A percentile compares a stretch with the other conserved stretches of the same genome.
These are phyloP conservation scores for Jaltomata sinuosa DNA, from an alignment of 257 asterid genomes.

Conservation along the genomic window DNA sequence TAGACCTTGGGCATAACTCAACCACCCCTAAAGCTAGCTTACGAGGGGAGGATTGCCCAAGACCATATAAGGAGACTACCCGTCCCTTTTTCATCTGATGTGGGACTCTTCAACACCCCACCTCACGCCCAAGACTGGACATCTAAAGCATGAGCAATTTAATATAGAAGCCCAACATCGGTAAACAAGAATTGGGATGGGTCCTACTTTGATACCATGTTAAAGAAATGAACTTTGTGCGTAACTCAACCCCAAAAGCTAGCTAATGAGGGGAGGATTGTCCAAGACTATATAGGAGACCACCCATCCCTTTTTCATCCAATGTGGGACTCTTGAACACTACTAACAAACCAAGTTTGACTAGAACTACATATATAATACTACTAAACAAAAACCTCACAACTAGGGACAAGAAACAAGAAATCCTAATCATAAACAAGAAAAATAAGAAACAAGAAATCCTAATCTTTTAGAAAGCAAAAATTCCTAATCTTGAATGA, in stretches of 20 bases:
- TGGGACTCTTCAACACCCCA: background rate
- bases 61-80: background rate
- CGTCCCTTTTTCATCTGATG: background rate
- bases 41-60: background rate
- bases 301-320: too few relatives aligned
- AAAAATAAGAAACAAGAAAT: background rate
- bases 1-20: background rate
- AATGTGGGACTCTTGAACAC: background rate
- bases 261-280: too few relatives aligned
- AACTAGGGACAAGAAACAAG: background rate
- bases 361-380: background rate
- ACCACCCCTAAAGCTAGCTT: background rate
- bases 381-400: background rate
- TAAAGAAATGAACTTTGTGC: too few relatives aligned
- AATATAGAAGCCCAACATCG: too few relatives aligned
- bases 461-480: background rate
- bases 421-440: too few relatives aligned
- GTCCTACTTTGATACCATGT: too few relatives aligned
- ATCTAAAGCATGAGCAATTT: background rate
- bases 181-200: too few relatives aligned
- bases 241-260: too few relatives aligned
- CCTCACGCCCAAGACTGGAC: background rate
- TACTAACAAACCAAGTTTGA: background rate
- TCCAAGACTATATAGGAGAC: too few relatives aligned
- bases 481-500: background rate